Percentiles rank a stretch among this genome's conserved stretches.
Evolutionary conservation across 768 basidiomycete species (phyloP).

Genomic region (Trametes maxima): DNA sequence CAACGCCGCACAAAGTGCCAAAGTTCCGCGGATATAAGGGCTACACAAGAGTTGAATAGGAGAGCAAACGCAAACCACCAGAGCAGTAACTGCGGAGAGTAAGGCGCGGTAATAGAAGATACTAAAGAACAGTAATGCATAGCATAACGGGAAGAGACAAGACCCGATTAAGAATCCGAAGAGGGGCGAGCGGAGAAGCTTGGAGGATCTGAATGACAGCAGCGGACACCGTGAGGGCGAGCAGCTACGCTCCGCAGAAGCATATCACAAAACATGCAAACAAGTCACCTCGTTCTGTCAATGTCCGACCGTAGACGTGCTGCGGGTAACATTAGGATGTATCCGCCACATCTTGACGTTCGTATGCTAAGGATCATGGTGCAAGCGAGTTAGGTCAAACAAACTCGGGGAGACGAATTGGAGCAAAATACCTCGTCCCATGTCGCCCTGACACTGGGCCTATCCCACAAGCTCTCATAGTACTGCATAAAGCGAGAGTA

Average conservation of each 20-base stretch:
- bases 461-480: constrained; percentile 45
- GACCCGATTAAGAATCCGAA: constrained; percentile 1
- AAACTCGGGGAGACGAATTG: not conserved
- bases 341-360: constrained; percentile 26
- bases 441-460: constrained; percentile 57
- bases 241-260: not conserved
- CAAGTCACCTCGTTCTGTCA: not conserved
- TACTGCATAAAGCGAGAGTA: constrained; percentile 55
- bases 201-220: no score
- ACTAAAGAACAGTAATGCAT: not conserved
- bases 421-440: constrained; percentile 49
- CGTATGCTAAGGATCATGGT: constrained; percentile 1
- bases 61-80: not conserved
- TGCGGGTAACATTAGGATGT: constrained; percentile 20
- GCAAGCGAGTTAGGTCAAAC: constrained; percentile 4
- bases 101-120: constrained; percentile 6
- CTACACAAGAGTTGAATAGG: not conserved
- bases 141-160: not conserved
- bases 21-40: constrained; percentile 7
- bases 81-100: not conserved
- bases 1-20: constrained; percentile 9
- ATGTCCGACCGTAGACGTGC: constrained; percentile 12
- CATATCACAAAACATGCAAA: not conserved
- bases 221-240: not conserved
- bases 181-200: not conserved